Percentiles rank a stretch among this genome's conserved stretches.
Evolutionary conservation across 2,329 filamentous ascomycete species (phyloP).

Genomic region (Allantophomopsis lycopodina): DNA sequence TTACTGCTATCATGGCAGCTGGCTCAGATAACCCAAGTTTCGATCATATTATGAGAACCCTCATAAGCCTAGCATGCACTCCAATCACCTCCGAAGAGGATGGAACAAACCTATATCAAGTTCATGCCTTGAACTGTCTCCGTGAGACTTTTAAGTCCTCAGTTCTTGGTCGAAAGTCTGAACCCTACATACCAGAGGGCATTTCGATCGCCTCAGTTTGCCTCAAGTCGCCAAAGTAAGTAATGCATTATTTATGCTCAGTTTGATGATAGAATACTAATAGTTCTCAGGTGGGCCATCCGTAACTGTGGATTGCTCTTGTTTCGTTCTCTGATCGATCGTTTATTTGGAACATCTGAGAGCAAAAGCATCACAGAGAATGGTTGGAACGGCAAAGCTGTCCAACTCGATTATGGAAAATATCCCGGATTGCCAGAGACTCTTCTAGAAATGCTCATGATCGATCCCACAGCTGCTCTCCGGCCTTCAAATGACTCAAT

Average conservation of each 20-base stretch:
- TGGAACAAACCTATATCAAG: slow-evolving; percentile 65
- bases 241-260: slow-evolving; percentile 4
- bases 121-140: slow-evolving; percentile 88
- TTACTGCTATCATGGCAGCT: slow-evolving; percentile 67
- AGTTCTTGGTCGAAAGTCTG: slow-evolving; percentile 57
- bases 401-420: slow-evolving; percentile 55
- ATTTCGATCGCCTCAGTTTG: slow-evolving; percentile 70
- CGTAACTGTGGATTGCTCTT: slow-evolving; percentile 87
- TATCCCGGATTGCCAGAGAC: slow-evolving; percentile 52
- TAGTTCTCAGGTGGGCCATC: slow-evolving; percentile 64
- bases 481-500: slow-evolving; percentile 21
- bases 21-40: slow-evolving; percentile 47
- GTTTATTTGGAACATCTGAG: slow-evolving; percentile 62
- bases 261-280: background rate
- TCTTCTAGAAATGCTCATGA: slow-evolving; percentile 45
- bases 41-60: slow-evolving; percentile 44
- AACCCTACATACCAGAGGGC: slow-evolving; percentile 58
- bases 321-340: slow-evolving; percentile 72
- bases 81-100: slow-evolving; percentile 42
- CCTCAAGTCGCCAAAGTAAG: slow-evolving; percentile 64
- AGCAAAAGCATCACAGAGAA: slow-evolving; percentile 48
- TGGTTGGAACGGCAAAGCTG: slow-evolving; percentile 49
- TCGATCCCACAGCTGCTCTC: slow-evolving; percentile 9
- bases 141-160: slow-evolving; percentile 86
- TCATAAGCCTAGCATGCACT: slow-evolving; percentile 42